Evolutionary conservation across 805 yeast genomes (phyloP).

Genomic region (Lipomyces starkeyi): DNA sequence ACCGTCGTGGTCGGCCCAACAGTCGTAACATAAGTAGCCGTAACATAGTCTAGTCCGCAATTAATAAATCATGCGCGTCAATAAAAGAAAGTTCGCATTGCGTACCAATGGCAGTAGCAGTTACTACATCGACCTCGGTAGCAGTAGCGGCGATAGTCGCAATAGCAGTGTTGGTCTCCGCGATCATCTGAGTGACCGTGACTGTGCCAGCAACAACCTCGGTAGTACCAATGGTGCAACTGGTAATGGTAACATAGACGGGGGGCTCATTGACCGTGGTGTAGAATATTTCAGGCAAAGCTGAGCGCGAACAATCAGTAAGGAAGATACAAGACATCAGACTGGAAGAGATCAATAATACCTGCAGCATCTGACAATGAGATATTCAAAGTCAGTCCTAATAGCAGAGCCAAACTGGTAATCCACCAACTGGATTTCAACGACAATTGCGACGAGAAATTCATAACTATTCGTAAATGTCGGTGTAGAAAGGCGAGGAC

Average conservation of each 20-base stretch:
- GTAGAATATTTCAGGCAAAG: constrained; percentile 29
- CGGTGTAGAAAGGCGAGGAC: neutral
- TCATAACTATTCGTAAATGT: neutral
- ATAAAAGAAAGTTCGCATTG: neutral
- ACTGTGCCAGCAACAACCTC: constrained; percentile 32
- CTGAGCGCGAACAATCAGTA: constrained; percentile 8
- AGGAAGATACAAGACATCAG: neutral
- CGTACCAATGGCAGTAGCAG: neutral
- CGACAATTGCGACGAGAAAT: neutral
- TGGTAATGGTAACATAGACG: constrained; percentile 30
- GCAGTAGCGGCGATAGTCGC: constrained; percentile 3
- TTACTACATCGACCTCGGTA: neutral
- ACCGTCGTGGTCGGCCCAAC: neutral
- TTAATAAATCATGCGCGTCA: neutral
- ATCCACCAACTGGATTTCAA: neutral
- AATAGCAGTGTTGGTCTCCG: constrained; percentile 29
- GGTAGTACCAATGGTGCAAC: constrained; percentile 20
- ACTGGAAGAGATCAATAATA: neutral
- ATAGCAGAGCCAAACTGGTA: neutral
- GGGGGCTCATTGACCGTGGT: constrained; percentile 27
- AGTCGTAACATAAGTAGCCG: constrained; percentile 7
- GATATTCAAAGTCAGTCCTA: neutral
- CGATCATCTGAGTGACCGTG: constrained; percentile 33
- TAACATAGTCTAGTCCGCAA: constrained; percentile 3
- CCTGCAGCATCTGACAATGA: constrained; percentile 19